Base-by-base conservation (phyloP, 1,284 basidiomycete species). In the Mycena sp. region DNA sequence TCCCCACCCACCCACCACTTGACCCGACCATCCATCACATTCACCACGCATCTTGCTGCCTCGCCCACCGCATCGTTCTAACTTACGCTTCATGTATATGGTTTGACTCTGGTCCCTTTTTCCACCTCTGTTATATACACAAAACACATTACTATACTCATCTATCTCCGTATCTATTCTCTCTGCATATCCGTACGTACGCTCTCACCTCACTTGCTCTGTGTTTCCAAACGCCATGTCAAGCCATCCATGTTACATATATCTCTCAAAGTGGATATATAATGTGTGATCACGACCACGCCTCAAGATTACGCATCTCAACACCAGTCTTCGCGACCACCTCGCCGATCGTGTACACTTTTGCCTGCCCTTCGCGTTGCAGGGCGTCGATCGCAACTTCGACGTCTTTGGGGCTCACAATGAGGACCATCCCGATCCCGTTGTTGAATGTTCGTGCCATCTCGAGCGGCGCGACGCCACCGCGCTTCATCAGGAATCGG, bases 361-460 rank as follows among this genome's bases (percentile, higher is more conserved):
- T 77, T 29, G 81, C 80, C 69, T 85, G 81, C 4, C 91, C 90
- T 57, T 81, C 79, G 37, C 80, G 78, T 55, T 67, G 77, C 67
- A 96, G 76, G 25, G 81, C 80, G 58, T 82, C 71, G 37, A 88
- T 70, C 17, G 86, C 88, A 32, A 77, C 80, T n/a, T 87, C 83
- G 4, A 85, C 87, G 41, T 88, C 74, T 23, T 84, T 81, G 62
- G 81, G 79, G 45, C 81, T 86, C 19, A 98, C 94, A 61, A 98
- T 85, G 71, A 97, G 82, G 55, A 98, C 91, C 91, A 99, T 93
- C 17, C 98, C 97, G 62, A 99, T 88, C 21, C 97, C 97, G 78
- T 94, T 96, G 82, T 99, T 99, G 82, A 99, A 99, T 35, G 97
- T 98, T 65, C 96, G 86, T 44, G 93, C 94, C 97, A 99, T 99